Evolutionary conservation across 78 protist species (phyloP).

Genomic region (Cavenderia fasciculata): DNA sequence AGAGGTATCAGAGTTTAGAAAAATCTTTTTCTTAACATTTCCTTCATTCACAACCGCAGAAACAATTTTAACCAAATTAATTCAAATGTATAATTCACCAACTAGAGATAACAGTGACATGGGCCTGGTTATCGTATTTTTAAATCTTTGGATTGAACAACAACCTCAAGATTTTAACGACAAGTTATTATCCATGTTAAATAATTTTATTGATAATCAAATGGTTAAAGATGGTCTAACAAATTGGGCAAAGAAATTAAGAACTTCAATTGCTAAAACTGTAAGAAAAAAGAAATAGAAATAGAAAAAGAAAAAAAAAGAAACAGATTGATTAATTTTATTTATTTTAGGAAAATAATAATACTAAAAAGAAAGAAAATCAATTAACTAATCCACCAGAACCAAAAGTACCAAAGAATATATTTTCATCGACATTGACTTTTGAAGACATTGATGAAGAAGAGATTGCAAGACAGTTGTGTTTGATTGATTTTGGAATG

Average conservation of each 20-base stretch:
- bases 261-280: conserved; percentile 25
- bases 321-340: not conserved
- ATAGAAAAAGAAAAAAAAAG: not conserved
- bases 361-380: not conserved
- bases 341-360: not conserved
- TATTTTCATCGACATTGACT: conserved; percentile 72
- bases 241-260: conserved; percentile 9
- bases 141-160: conserved; percentile 55
- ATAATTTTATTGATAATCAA: conserved; percentile 71
- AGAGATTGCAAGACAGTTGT: conserved; percentile 84
- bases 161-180: conserved; percentile 71
- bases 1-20: conserved; percentile 56
- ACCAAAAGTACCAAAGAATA: conserved; percentile 83
- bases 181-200: conserved; percentile 45
- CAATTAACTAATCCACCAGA: conserved; percentile 64
- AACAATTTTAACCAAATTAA: conserved; percentile 63
- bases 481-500: conserved; percentile 73
- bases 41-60: conserved; percentile 77
- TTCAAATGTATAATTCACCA: conserved; percentile 51
- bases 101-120: conserved; percentile 11
- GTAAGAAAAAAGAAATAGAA: not conserved
- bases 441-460: conserved; percentile 81
- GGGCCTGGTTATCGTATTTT: conserved; percentile 23
- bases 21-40: conserved; percentile 74
- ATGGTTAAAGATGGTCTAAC: conserved; percentile 24